A percentile compares a stretch with the other conserved stretches of the same genome.
phyloP scores from a whole-genome alignment of 805 yeast genomes.

The Teunomyces stri region DNA sequence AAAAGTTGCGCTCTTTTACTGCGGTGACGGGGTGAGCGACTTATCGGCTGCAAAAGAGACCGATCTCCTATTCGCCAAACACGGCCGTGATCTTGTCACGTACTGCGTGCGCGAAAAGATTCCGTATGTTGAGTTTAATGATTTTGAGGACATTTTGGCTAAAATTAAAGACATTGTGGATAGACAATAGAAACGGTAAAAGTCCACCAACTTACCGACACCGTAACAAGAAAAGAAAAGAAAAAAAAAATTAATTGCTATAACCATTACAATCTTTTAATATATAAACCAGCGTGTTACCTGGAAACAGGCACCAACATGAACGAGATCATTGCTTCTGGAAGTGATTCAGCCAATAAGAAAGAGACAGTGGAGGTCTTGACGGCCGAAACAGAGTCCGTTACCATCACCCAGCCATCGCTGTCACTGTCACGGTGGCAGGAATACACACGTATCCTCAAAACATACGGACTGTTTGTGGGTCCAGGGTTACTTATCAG shows the following conservation, averaged over 20 bases:
- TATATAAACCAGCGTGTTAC: background rate
- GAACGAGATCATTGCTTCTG: background rate
- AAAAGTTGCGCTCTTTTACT: conserved; percentile 66
- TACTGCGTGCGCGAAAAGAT: conserved; percentile 79
- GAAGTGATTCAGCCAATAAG: background rate
- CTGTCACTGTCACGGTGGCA: background rate
- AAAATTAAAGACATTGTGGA: conserved; percentile 54
- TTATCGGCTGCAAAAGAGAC: conserved; percentile 94
- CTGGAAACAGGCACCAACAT: background rate
- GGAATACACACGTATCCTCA: conserved; percentile 2
- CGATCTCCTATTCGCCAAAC: conserved; percentile 87
- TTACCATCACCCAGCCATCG: background rate
- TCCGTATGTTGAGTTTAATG: conserved; percentile 79
- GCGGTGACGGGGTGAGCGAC: conserved; percentile 98
- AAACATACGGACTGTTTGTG: conserved; percentile 40
- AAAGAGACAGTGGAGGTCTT: background rate
- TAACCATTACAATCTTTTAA: background rate
- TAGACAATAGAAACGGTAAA: background rate
- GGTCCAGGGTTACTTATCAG: conserved; percentile 51
- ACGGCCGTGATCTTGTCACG: conserved; percentile 83
- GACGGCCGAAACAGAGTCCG: background rate
- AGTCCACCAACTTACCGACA: background rate
- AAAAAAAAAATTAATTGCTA: background rate
- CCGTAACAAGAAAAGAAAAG: background rate
- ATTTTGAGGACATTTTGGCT: conserved; percentile 71